Evolutionary conservation across 352 stramenopile genomes (phyloP).

Genomic region (Pythium monospermum): DNA sequence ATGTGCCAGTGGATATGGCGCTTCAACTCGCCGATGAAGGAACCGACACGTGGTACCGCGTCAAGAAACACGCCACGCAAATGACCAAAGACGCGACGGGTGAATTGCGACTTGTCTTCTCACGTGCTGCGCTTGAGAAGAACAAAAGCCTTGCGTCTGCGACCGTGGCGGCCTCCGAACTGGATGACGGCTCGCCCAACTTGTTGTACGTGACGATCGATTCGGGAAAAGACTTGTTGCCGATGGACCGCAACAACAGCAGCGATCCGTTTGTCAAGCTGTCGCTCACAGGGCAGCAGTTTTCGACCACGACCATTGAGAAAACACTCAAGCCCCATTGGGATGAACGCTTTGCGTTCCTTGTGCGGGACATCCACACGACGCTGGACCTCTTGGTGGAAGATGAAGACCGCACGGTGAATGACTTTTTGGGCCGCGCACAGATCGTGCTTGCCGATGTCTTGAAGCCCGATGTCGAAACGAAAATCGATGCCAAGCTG

Average conservation of each 20-base stretch:
- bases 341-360: slow-evolving; percentile 64
- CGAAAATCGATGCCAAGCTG: slow-evolving; percentile 37
- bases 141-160: too few relatives aligned
- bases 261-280: slow-evolving; percentile 88
- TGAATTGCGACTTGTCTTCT: slow-evolving; percentile 48
- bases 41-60: slow-evolving; percentile 39
- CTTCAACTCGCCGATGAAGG: slow-evolving; percentile 16
- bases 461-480: slow-evolving; percentile 40
- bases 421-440: slow-evolving; percentile 65
- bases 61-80: slow-evolving; percentile 32
- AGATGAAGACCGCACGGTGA: slow-evolving; percentile 62
- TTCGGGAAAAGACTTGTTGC: slow-evolving; percentile 67
- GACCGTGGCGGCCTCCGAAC: neutral
- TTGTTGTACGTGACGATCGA: slow-evolving; percentile 68
- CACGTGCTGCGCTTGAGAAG: neutral
- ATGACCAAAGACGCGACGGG: slow-evolving; percentile 56
- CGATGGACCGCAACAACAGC: slow-evolving; percentile 71
- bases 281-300: slow-evolving; percentile 62
- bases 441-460: slow-evolving; percentile 46
- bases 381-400: slow-evolving; percentile 59
- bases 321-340: slow-evolving; percentile 76
- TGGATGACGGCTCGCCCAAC: slow-evolving; percentile 32
- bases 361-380: slow-evolving; percentile 34
- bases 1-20: slow-evolving; percentile 55
- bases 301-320: slow-evolving; percentile 54